A percentile compares a stretch with the other conserved stretches of the same genome.
Evolutionary conservation across 2,329 filamentous ascomycete species (phyloP).

Genomic region (Malbranchea zuffiana): DNA sequence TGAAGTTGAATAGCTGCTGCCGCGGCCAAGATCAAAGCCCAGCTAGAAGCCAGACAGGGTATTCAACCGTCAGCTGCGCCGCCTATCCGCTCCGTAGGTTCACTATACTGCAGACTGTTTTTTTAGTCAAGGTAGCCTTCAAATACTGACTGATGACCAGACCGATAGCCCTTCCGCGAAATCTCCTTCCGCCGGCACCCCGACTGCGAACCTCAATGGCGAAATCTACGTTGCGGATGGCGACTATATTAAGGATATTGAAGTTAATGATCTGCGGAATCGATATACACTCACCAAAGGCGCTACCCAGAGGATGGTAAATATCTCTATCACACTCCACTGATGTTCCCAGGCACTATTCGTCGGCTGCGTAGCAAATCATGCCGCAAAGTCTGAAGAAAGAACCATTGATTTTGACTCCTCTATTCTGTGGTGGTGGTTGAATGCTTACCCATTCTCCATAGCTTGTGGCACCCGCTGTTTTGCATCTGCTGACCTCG

Average conservation of each 20-base stretch:
- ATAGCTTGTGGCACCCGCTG: slow-evolving; percentile 52
- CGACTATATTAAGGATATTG: slow-evolving; percentile 97
- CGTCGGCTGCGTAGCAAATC: slow-evolving; percentile 24
- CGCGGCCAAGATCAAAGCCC: slow-evolving; percentile 75
- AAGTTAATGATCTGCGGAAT: slow-evolving; percentile 95
- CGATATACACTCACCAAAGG: slow-evolving; percentile 95
- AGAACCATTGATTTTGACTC: slow-evolving; percentile 21
- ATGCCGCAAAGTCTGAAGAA: slow-evolving; percentile 17
- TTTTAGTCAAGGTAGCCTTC: neutral
- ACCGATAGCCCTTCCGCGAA: slow-evolving; percentile 43
- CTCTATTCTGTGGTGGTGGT: slow-evolving; percentile 40
- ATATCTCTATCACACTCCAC: slow-evolving; percentile 56
- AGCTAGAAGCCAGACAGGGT: slow-evolving; percentile 74
- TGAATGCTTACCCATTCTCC: slow-evolving; percentile 57
- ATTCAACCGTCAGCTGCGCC: slow-evolving; percentile 85
- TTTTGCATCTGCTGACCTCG: slow-evolving; percentile 90
- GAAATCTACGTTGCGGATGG: slow-evolving; percentile 93
- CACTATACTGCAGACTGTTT: neutral
- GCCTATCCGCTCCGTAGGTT: slow-evolving; percentile 55
- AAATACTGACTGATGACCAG: slow-evolving; percentile 21
- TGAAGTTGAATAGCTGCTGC: slow-evolving; percentile 55
- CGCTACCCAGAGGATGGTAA: slow-evolving; percentile 99
- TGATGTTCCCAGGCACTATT: slow-evolving; percentile 48
- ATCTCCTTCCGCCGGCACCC: slow-evolving; percentile 43
- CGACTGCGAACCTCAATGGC: slow-evolving; percentile 55